These are phyloP conservation scores for Fomitopsis betulina DNA, from an alignment of 1,284 basidiomycete genomes.

Conservation along the genomic window DNA sequence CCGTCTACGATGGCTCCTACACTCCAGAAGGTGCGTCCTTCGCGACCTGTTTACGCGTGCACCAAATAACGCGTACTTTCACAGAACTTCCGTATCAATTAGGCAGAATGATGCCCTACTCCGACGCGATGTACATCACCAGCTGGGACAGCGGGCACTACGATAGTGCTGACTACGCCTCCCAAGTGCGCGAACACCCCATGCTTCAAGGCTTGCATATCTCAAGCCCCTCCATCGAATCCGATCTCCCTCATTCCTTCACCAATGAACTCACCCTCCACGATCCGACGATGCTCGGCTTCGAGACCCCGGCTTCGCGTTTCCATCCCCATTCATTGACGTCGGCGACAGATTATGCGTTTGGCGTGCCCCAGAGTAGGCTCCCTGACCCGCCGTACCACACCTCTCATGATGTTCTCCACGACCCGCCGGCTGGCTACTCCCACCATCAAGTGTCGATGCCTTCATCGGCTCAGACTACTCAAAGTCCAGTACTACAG, in stretches of 20 bases:
- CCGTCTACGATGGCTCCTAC: conserved; percentile 50
- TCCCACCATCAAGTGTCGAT: conserved; percentile 20
- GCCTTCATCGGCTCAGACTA: conserved; percentile 18
- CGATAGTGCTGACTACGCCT: conserved; percentile 17
- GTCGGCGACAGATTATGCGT: conserved; percentile 23
- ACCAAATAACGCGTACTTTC: conserved; percentile 19
- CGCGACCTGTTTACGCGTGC: conserved; percentile 14
- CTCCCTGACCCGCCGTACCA: conserved; percentile 22
- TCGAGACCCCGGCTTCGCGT: conserved; percentile 19
- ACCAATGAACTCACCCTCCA: conserved; percentile 21
- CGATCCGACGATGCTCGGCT: conserved; percentile 24
- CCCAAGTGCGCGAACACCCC: conserved; percentile 26
- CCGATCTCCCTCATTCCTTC: conserved; percentile 20
- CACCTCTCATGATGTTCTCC: conserved; percentile 18
- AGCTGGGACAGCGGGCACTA: conserved; percentile 20
- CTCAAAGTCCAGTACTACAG: conserved; percentile 18
- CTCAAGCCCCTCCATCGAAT: conserved; percentile 22
- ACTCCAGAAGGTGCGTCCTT: conserved; percentile 34
- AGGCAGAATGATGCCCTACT: neutral
- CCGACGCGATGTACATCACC: conserved; percentile 1
- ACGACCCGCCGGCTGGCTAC: conserved; percentile 11
- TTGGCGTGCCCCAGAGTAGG: conserved; percentile 26
- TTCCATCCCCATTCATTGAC: conserved; percentile 21
- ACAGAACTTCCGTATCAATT: neutral
- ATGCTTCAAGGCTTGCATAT: conserved; percentile 27